Conservation (phyloP, 75 land plant species). For the Pinus tabuliformis region DNA sequence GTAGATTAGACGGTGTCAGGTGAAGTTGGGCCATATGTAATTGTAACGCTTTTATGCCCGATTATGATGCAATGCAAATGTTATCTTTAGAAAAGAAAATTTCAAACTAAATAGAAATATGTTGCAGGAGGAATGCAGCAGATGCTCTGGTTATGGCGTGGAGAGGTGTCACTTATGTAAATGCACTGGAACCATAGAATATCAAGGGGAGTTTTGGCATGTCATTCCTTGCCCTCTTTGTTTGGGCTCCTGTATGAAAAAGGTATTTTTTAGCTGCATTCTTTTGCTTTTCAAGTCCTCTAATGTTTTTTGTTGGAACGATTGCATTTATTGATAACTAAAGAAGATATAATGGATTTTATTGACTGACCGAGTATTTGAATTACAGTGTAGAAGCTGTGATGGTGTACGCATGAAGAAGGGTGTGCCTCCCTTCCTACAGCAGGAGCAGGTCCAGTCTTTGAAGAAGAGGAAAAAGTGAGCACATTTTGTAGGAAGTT, state of each 20-base stretch:
- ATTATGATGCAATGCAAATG: background rate
- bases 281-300: background rate
- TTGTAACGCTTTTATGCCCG: background rate
- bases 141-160: constrained; percentile 33
- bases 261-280: constrained; percentile 11
- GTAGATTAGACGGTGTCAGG: background rate
- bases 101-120: no score
- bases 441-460: background rate
- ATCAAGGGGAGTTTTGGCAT: constrained; percentile 15
- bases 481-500: no score
- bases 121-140: constrained; percentile 29
- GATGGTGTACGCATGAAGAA: constrained; percentile 21
- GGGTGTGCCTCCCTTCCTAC: constrained; percentile 15
- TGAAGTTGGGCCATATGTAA: background rate
- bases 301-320: background rate
- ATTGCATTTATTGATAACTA: background rate
- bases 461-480: no score
- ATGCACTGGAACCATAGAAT: constrained; percentile 19
- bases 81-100: no score
- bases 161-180: constrained; percentile 24
- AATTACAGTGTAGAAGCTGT: constrained; percentile 23
- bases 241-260: constrained; percentile 18
- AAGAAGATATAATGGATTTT: background rate
- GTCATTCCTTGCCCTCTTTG: constrained; percentile 27
- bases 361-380: background rate